Evolutionary conservation across 495 filamentous ascomycete species (phyloP), one percentile per base, ranked within the genome.

Genomic region (Neurospora discreta): DNA sequence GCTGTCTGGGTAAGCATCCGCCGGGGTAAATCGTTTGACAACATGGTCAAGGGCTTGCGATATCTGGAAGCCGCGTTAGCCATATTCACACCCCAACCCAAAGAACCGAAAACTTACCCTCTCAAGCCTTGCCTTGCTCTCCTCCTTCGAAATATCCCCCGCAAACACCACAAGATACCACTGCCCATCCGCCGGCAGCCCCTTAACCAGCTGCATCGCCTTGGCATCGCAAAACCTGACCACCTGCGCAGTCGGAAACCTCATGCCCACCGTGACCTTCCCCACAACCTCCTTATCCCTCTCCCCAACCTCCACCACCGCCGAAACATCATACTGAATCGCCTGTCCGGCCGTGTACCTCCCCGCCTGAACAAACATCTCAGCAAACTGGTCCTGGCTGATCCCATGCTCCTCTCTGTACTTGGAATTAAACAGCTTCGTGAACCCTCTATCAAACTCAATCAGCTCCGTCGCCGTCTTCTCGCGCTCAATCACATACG

Each of bases 401-500:
- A 77, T 81, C 39, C 41, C 77, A 71, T 81, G 72, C 58, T 81
- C 78, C 40, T 74, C 73, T 20, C 81, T 75, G 68, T 77, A 82
- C 58, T 77, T 73, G 10, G 77, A 73, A 26, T 86, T 88, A 76
- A 92, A 92, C 5, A 89, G 78, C 71, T 84, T 83, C 1, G 90
- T 85, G 74, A 90, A 93, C 72, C 85, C 83, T 1, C 88, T 84
- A 71, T 94, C 91, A 73, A 93, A 94, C 41, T 89, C 88, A 73
- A 94, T 91, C 43, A 95, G 79, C 69, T 91, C 86, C n/a, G 86
- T 83, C 3, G 92, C 91, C 20, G 90, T 88, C 74, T 86, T 86
- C 75, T 89, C 83, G 4, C 92, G 85, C 78, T 95, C 92, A 5
- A 86, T 74, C 8, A 90, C 86, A 73, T 94, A 95, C 4, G 91